These are phyloP conservation scores for Aspergillus cavernicola DNA, from an alignment of 495 filamentous ascomycete genomes.

Conservation along the genomic window DNA sequence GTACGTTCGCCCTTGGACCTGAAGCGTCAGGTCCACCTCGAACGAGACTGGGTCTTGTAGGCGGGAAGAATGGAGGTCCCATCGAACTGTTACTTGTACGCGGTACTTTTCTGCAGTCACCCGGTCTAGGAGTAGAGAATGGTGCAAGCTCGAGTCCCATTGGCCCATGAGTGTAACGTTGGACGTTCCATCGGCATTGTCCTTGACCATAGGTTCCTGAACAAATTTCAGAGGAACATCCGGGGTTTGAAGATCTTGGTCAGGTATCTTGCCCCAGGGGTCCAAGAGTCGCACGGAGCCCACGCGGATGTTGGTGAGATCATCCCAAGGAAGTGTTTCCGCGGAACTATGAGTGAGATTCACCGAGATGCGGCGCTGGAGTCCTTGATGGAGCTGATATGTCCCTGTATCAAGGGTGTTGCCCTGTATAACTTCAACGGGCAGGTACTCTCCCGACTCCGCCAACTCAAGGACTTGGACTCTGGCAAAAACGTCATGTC, in stretches of 20 bases:
- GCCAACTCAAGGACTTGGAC: conserved; percentile 86
- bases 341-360: conserved; percentile 85
- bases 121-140: conserved; percentile 82
- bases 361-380: conserved; percentile 85
- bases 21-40: conserved; percentile 70
- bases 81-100: conserved; percentile 80
- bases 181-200: conserved; percentile 88
- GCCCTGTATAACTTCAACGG: conserved; percentile 87
- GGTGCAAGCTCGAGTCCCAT: conserved; percentile 95
- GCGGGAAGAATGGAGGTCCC: conserved; percentile 76
- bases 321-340: conserved; percentile 80
- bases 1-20: conserved; percentile 80
- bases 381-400: conserved; percentile 92
- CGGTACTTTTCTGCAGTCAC: conserved; percentile 87
- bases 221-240: conserved; percentile 76
- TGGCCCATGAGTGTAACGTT: conserved; percentile 80
- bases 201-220: conserved; percentile 67
- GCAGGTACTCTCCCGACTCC: conserved; percentile 84
- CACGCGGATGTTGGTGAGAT: conserved; percentile 68
- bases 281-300: conserved; percentile 80
- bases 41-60: conserved; percentile 81
- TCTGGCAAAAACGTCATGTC: conserved; percentile 86
- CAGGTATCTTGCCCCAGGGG: conserved; percentile 76
- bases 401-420: conserved; percentile 77
- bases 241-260: conserved; percentile 63